A percentile compares a stretch with the other conserved stretches of the same genome.
phyloP scores from a whole-genome alignment of 768 basidiomycete species.

The Vararia minispora region DNA sequence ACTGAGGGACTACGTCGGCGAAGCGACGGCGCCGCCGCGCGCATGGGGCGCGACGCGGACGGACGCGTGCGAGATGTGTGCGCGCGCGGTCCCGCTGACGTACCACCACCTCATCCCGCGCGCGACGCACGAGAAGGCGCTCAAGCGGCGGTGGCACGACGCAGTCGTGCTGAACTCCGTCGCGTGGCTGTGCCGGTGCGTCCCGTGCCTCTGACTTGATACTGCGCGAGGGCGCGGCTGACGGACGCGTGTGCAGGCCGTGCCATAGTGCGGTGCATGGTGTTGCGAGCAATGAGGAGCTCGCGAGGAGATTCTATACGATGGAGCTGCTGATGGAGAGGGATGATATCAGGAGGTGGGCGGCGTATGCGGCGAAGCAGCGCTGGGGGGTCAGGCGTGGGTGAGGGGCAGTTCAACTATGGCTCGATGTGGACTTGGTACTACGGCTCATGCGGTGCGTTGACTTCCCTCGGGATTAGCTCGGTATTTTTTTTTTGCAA shows the following conservation, averaged over 20 bases:
- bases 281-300: slow-evolving; percentile 37
- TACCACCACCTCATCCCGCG: slow-evolving; percentile 54
- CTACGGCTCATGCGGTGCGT: too few relatives aligned
- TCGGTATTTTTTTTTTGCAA: too few relatives aligned
- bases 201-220: not conserved
- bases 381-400: slow-evolving; percentile 15
- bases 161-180: slow-evolving; percentile 42
- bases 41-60: slow-evolving; percentile 42
- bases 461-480: too few relatives aligned
- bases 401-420: not conserved
- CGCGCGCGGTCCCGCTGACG: slow-evolving; percentile 42
- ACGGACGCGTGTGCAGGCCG: slow-evolving; percentile 22
- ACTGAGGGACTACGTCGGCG: slow-evolving; percentile 30
- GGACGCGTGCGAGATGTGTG: slow-evolving; percentile 48
- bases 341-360: slow-evolving; percentile 48
- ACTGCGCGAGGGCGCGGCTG: not conserved
- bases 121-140: slow-evolving; percentile 39
- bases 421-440: too few relatives aligned
- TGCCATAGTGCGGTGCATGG: slow-evolving; percentile 43
- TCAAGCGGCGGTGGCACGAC: slow-evolving; percentile 47
- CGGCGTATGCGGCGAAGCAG: slow-evolving; percentile 37
- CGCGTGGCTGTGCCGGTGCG: slow-evolving; percentile 44
- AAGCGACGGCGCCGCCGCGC: slow-evolving; percentile 38
- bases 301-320: slow-evolving; percentile 39
- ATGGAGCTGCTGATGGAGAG: slow-evolving; percentile 36